Evolutionary conservation across 1,284 basidiomycete genomes (phyloP).

Genomic region (Cryptococcus sp.): DNA sequence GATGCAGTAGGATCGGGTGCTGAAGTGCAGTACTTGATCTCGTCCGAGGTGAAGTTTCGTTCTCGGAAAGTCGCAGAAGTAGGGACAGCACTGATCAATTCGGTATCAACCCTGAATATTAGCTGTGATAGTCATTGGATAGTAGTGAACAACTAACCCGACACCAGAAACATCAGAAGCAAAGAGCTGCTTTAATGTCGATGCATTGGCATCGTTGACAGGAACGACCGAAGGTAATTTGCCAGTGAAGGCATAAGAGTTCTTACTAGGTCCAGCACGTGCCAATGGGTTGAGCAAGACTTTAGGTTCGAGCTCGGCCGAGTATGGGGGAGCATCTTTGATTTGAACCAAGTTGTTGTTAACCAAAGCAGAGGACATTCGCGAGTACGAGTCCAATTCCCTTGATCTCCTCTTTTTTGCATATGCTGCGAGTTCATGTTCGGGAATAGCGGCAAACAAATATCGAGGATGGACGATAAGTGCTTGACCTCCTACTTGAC

Average conservation of each 20-base stretch:
- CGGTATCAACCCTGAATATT: constrained; percentile 51
- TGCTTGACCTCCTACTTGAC: constrained; percentile 93
- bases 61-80: constrained; percentile 83
- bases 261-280: constrained; percentile 78
- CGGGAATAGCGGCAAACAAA: constrained; percentile 76
- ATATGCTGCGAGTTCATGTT: constrained; percentile 71
- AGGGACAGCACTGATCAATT: constrained; percentile 88
- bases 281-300: constrained; percentile 93
- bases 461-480: constrained; percentile 87
- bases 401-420: constrained; percentile 64
- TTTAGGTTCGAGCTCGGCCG: constrained; percentile 76
- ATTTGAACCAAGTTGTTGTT: constrained; percentile 88
- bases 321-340: constrained; percentile 92
- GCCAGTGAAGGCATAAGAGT: constrained; percentile 70
- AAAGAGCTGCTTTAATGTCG: constrained; percentile 55
- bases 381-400: constrained; percentile 76
- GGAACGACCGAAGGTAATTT: constrained; percentile 58
- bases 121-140: not conserved
- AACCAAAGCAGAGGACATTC: constrained; percentile 92
- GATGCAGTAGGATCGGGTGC: constrained; percentile 85
- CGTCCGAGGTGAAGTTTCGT: constrained; percentile 89
- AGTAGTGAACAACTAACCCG: constrained; percentile 52
- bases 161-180: constrained; percentile 59
- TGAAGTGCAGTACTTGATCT: constrained; percentile 79
- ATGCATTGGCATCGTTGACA: constrained; percentile 64